Conservation (phyloP, 2,329 filamentous ascomycete genomes). For the Sporothrix pallida region DNA sequence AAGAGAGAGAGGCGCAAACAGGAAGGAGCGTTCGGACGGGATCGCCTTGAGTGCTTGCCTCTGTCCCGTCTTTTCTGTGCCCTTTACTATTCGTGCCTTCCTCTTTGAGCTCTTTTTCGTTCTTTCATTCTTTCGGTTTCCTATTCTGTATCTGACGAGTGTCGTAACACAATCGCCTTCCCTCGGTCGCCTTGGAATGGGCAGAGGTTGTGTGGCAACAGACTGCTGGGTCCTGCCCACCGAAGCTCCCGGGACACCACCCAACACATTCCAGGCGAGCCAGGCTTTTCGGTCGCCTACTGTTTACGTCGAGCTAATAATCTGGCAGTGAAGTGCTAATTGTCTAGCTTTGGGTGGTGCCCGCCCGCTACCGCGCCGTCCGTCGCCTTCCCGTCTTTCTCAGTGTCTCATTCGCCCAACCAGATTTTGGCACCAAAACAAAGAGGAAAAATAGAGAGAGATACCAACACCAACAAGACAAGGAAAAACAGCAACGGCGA, state of each 20-base stretch:
- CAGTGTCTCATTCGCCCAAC: constrained; percentile 15
- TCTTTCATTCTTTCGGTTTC: too few relatives aligned
- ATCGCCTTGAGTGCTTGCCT: neutral
- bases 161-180: too few relatives aligned
- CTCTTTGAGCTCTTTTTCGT: neutral
- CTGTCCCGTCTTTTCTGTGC: neutral
- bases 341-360: neutral
- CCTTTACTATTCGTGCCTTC: neutral
- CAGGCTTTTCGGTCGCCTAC: neutral
- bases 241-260: neutral
- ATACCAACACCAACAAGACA: neutral
- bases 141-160: too few relatives aligned
- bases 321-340: too few relatives aligned
- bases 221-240: neutral
- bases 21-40: constrained; percentile 5
- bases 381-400: neutral
- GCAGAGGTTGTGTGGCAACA: constrained; percentile 13
- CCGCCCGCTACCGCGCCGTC: neutral
- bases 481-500: too few relatives aligned
- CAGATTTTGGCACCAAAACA: constrained; percentile 21
- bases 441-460: neutral
- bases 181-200: neutral
- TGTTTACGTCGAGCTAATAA: too few relatives aligned
- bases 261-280: constrained; percentile 22
- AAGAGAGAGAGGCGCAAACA: too few relatives aligned